Conservation (phyloP, 2,329 filamentous ascomycete species). For the Dryadomyces sulphureus region DNA sequence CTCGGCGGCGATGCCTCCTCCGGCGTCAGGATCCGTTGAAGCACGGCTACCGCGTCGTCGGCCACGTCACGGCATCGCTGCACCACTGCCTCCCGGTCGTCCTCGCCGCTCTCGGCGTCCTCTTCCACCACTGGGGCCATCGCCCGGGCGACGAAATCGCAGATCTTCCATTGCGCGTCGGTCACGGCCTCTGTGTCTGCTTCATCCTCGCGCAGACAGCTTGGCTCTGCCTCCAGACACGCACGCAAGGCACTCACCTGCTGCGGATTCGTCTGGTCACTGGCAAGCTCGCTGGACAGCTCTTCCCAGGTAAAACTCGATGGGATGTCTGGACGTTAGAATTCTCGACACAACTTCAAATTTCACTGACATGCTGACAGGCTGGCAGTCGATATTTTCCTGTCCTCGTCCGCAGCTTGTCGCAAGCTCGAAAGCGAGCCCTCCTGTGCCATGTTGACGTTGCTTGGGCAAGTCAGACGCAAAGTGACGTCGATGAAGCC, state of each 20-base stretch:
- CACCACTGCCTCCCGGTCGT: neutral
- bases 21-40: slow-evolving; percentile 1
- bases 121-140: slow-evolving; percentile 6
- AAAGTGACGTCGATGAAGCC: neutral
- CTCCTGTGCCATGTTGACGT: too few relatives aligned
- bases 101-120: neutral
- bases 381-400: too few relatives aligned
- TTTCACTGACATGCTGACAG: too few relatives aligned
- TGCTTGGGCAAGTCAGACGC: too few relatives aligned
- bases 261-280: slow-evolving; percentile 1
- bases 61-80: slow-evolving; percentile 7
- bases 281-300: too few relatives aligned
- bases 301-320: too few relatives aligned
- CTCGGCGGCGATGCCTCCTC: neutral
- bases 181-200: neutral
- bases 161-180: slow-evolving; percentile 1
- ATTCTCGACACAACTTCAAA: too few relatives aligned
- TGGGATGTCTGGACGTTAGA: too few relatives aligned
- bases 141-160: slow-evolving; percentile 5
- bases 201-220: neutral
- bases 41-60: slow-evolving; percentile 8
- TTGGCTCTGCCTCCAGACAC: slow-evolving; percentile 3
- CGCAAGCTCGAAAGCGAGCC: too few relatives aligned
- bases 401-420: too few relatives aligned
- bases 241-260: slow-evolving; percentile 3